Evolutionary conservation across 306 rosid genomes (phyloP).

Genomic region (Cicer bijugum): DNA sequence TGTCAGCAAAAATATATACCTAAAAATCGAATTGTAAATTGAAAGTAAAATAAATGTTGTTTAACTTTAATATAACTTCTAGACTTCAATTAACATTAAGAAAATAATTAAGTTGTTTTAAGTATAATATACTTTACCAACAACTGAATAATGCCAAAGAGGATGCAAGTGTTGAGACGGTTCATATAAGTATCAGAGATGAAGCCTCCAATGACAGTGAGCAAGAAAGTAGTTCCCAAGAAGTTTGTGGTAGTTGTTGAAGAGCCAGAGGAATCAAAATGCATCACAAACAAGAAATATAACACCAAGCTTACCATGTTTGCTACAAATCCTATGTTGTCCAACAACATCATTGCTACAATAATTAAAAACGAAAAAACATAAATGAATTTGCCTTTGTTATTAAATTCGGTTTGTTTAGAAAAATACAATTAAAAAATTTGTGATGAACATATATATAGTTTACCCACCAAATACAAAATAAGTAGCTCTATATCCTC

Average conservation of each 20-base stretch:
- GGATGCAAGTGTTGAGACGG: slow-evolving; percentile 62
- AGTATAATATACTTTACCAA: slow-evolving; percentile 44
- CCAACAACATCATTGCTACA: slow-evolving; percentile 56
- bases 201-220: slow-evolving; percentile 61
- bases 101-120: background rate
- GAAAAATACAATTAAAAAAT: background rate
- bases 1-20: no score
- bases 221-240: slow-evolving; percentile 59
- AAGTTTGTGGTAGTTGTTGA: slow-evolving; percentile 63
- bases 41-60: no score
- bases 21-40: no score
- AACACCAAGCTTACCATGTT: slow-evolving; percentile 67
- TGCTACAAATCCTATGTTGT: slow-evolving; percentile 65
- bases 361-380: background rate
- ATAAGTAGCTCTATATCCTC: slow-evolving; percentile 53
- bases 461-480: slow-evolving; percentile 49
- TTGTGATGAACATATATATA: slow-evolving; percentile 1
- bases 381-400: background rate
- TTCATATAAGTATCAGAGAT: slow-evolving; percentile 62
- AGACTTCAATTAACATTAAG: no score
- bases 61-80: no score
- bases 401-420: background rate
- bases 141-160: slow-evolving; percentile 56
- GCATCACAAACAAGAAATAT: slow-evolving; percentile 50
- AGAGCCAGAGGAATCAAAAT: slow-evolving; percentile 51